A percentile compares a stretch with the other conserved stretches of the same genome.
phyloP scores from a whole-genome alignment of 1,284 basidiomycete species.

The Sutorius eximius region DNA sequence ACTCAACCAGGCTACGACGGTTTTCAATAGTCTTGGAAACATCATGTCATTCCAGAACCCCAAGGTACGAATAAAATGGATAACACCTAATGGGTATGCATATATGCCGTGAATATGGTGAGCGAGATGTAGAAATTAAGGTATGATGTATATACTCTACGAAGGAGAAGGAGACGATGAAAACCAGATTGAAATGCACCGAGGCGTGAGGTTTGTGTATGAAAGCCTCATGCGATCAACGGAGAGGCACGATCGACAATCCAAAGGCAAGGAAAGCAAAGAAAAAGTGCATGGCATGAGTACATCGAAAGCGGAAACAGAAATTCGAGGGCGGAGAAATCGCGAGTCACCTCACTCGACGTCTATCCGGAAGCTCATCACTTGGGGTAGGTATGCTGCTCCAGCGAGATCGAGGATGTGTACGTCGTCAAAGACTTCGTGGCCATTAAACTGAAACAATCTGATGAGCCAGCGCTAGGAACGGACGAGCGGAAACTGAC shows the following conservation, averaged over 20 bases:
- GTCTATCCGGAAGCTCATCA: slow-evolving; percentile 65
- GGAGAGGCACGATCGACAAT: slow-evolving; percentile 10
- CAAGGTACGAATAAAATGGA: slow-evolving; percentile 9
- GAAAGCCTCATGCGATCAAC: slow-evolving; percentile 16
- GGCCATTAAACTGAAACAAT: slow-evolving; percentile 63
- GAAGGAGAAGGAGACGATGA: background rate
- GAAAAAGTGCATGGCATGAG: background rate
- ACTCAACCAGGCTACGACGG: slow-evolving; percentile 31
- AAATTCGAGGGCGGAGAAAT: background rate
- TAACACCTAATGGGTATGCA: slow-evolving; percentile 22
- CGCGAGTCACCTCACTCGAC: slow-evolving; percentile 16
- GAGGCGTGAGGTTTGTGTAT: background rate
- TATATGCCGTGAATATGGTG: slow-evolving; percentile 27
- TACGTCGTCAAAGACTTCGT: slow-evolving; percentile 81
- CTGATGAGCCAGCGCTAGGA: background rate
- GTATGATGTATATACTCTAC: slow-evolving; percentile 29
- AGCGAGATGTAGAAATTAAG: slow-evolving; percentile 22
- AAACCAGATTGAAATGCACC: slow-evolving; percentile 6
- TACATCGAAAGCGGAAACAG: background rate
- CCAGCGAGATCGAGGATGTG: slow-evolving; percentile 84
- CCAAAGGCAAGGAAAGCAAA: background rate
- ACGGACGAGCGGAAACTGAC: slow-evolving; percentile 17
- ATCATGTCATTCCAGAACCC: slow-evolving; percentile 6
- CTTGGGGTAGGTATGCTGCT: slow-evolving; percentile 89
- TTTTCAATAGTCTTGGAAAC: slow-evolving; percentile 24